These are phyloP conservation scores for Globisporangium polare DNA, from an alignment of 352 stramenopile genomes.

Conservation along the genomic window DNA sequence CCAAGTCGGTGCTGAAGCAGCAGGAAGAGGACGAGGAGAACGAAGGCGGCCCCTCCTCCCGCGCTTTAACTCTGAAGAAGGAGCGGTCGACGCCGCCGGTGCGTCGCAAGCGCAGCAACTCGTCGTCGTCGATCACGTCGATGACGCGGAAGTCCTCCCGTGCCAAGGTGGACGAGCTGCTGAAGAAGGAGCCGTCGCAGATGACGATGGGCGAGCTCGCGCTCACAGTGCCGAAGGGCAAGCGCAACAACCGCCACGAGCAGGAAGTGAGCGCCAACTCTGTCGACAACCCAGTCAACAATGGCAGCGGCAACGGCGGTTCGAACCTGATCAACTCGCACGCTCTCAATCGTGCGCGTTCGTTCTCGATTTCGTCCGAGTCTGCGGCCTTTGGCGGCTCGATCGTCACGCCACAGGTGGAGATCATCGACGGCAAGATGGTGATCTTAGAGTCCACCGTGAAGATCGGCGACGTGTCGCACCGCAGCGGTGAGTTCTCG, in stretches of 20 bases:
- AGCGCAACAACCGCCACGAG: conserved; percentile 51
- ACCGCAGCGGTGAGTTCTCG: conserved; percentile 28
- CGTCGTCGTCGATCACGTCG: conserved; percentile 42
- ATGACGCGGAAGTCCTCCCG: conserved; percentile 20
- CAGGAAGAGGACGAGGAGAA: conserved; percentile 32
- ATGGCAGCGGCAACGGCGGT: conserved; percentile 1
- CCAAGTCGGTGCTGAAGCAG: conserved; percentile 54
- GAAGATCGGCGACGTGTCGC: conserved; percentile 47
- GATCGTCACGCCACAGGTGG: conserved; percentile 69
- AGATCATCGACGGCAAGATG: conserved; percentile 86
- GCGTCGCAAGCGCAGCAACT: conserved; percentile 57
- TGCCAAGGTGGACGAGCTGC: conserved; percentile 49
- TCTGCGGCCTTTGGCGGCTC: conserved; percentile 57
- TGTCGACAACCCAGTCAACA: conserved; percentile 24
- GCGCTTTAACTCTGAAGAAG: conserved; percentile 22
- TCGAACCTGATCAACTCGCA: conserved; percentile 36
- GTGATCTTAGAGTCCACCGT: conserved; percentile 71
- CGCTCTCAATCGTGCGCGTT: conserved; percentile 48
- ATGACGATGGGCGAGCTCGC: conserved; percentile 86
- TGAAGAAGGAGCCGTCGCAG: conserved; percentile 71
- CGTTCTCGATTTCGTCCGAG: conserved; percentile 61
- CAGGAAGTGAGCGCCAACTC: conserved; percentile 37
- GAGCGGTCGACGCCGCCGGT: conserved; percentile 21
- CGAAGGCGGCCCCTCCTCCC: conserved; percentile 15
- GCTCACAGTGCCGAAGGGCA: conserved; percentile 65